Conservation (phyloP, 2,329 filamentous ascomycete genomes). For the Cladosporium sp. region DNA sequence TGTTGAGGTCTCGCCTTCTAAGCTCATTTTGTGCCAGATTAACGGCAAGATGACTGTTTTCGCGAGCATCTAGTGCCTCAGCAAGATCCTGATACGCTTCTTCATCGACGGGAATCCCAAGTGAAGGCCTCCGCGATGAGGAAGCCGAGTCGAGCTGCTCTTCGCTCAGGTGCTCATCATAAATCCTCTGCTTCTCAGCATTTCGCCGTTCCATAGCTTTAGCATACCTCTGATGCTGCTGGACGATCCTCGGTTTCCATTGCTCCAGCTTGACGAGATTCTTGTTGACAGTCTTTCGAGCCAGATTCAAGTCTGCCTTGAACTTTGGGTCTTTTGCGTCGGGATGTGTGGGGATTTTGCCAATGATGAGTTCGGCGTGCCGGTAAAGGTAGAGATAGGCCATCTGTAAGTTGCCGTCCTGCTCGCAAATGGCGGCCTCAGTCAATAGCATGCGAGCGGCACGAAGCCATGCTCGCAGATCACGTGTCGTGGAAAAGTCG, state of each 20-base stretch:
- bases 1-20: slow-evolving; percentile 62
- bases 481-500: slow-evolving; percentile 74
- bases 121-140: slow-evolving; percentile 23
- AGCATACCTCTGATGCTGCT: slow-evolving; percentile 67
- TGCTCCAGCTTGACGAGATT: slow-evolving; percentile 72
- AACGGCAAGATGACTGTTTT: slow-evolving; percentile 74
- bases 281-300: slow-evolving; percentile 61
- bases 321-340: slow-evolving; percentile 67
- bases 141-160: slow-evolving; percentile 22
- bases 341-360: slow-evolving; percentile 73
- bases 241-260: slow-evolving; percentile 76
- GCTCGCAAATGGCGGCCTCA: slow-evolving; percentile 80
- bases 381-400: slow-evolving; percentile 91
- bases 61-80: slow-evolving; percentile 60
- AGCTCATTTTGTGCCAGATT: slow-evolving; percentile 74
- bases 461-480: slow-evolving; percentile 54
- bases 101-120: slow-evolving; percentile 12
- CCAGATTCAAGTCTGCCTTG: slow-evolving; percentile 53
- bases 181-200: slow-evolving; percentile 30
- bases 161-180: slow-evolving; percentile 24
- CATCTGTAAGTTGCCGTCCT: slow-evolving; percentile 81
- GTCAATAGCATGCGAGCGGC: slow-evolving; percentile 34
- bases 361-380: slow-evolving; percentile 80
- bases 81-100: slow-evolving; percentile 16
- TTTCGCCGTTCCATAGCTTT: slow-evolving; percentile 49